These are phyloP conservation scores for Oryza glumipatula DNA, from an alignment of 176 grass and related monocot species.

Conservation along the genomic window DNA sequence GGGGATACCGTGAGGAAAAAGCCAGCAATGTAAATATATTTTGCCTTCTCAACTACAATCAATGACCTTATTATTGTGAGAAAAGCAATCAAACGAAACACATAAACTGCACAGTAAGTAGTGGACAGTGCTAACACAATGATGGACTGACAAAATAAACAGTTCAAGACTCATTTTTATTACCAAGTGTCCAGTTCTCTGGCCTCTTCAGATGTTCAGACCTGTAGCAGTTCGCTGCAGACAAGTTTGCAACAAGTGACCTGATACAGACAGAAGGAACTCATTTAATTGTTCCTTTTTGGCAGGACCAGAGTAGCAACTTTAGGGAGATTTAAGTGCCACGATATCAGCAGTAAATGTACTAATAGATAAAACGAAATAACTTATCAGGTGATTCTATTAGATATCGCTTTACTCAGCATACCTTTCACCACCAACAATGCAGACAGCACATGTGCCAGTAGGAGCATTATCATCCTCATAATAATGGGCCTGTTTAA, in stretches of 20 bases:
- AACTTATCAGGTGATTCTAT: not conserved
- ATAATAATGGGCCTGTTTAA: slow-evolving; percentile 62
- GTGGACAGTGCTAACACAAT: not conserved
- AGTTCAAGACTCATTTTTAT: slow-evolving; percentile 16
- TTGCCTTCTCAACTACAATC: slow-evolving; percentile 88
- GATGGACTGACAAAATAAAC: not conserved
- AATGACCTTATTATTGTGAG: slow-evolving; percentile 13
- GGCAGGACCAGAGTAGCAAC: not conserved
- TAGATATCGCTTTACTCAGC: not conserved
- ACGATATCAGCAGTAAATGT: not conserved
- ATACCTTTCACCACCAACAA: slow-evolving; percentile 82
- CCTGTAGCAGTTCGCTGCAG: slow-evolving; percentile 75
- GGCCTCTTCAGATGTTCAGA: slow-evolving; percentile 77
- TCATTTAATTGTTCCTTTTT: not conserved
- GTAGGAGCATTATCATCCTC: slow-evolving; percentile 68
- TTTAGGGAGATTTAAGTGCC: not conserved
- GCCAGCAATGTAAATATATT: slow-evolving; percentile 97
- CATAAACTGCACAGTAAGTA: not conserved
- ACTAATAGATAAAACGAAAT: not conserved
- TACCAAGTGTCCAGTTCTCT: slow-evolving; percentile 82
- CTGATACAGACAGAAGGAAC: slow-evolving; percentile 44
- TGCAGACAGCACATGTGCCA: slow-evolving; percentile 78
- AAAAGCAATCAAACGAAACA: not conserved
- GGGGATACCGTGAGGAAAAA: slow-evolving; percentile 98
- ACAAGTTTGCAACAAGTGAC: slow-evolving; percentile 78